phyloP scores from a whole-genome alignment of 2,329 filamentous ascomycete species.

The Talaromyces piceae region DNA sequence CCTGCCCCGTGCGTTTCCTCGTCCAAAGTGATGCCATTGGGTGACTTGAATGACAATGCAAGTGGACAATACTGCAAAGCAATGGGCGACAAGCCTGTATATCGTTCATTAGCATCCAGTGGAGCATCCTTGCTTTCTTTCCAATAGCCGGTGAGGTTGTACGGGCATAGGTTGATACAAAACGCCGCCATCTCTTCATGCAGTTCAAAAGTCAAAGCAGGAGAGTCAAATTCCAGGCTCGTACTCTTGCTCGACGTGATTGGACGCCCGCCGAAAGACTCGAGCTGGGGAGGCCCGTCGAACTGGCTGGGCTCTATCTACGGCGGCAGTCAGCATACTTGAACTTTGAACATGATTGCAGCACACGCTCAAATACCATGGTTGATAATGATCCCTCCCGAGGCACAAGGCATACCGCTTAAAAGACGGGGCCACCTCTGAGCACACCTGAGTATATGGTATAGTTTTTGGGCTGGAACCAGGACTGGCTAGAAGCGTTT shows the following conservation, averaged over 20 bases:
- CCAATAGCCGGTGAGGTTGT: neutral
- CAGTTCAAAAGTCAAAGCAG: neutral
- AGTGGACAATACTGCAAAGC: conserved; percentile 15
- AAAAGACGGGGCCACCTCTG: neutral
- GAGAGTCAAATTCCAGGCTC: conserved; percentile 3
- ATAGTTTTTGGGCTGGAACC: neutral
- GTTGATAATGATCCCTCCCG: neutral
- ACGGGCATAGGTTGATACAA: conserved; percentile 1
- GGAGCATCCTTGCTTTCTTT: conserved; percentile 2
- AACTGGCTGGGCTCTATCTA: conserved; percentile 10
- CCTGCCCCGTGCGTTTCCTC: conserved; percentile 16
- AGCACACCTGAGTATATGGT: neutral
- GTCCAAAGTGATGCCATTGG: conserved; percentile 19
- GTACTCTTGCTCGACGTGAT: conserved; percentile 3
- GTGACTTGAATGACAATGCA: conserved; percentile 18
- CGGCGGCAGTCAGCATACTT: conserved; percentile 11
- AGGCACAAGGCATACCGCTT: neutral
- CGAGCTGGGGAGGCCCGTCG: conserved; percentile 5
- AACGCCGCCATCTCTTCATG: neutral
- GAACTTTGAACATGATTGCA: conserved; percentile 7
- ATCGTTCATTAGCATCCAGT: conserved; percentile 1
- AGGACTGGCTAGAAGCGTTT: neutral
- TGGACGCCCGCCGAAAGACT: conserved; percentile 5
- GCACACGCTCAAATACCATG: conserved; percentile 4
- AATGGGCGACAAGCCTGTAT: conserved; percentile 3